These are phyloP conservation scores for Pterocarpus macrocarpus DNA, from an alignment of 306 rosid genomes.

Conservation along the genomic window DNA sequence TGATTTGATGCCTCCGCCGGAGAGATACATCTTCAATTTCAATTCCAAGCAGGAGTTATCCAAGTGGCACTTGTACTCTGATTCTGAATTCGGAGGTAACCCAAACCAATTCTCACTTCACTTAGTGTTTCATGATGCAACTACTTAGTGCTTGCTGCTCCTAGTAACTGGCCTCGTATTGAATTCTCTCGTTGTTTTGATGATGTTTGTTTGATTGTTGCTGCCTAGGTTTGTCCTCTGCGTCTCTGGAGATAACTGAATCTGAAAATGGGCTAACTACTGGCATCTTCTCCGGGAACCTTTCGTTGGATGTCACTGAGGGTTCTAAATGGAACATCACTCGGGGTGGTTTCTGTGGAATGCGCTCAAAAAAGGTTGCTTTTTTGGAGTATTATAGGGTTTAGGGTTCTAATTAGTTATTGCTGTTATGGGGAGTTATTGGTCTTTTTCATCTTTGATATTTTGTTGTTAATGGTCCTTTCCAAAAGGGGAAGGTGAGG, in stretches of 20 bases:
- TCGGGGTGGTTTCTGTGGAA: conserved; percentile 92
- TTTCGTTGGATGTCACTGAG: conserved; percentile 72
- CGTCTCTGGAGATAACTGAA: conserved; percentile 84
- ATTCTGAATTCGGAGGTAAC: conserved; percentile 89
- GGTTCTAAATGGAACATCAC: conserved; percentile 73
- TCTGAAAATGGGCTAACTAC: conserved; percentile 60
- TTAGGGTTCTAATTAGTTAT: not conserved
- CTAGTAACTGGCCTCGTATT: too few relatives aligned
- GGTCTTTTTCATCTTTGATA: not conserved
- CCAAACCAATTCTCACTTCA: not conserved
- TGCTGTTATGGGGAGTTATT: not conserved
- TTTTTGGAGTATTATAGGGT: not conserved
- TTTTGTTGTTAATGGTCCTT: not conserved
- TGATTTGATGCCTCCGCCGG: conserved; percentile 89
- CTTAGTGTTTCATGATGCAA: too few relatives aligned
- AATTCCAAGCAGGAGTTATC: conserved; percentile 78
- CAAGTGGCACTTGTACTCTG: conserved; percentile 95
- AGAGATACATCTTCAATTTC: conserved; percentile 82
- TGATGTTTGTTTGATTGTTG: too few relatives aligned
- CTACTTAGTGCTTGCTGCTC: too few relatives aligned
- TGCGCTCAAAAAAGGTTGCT: conserved; percentile 90
- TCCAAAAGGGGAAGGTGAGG: not conserved
- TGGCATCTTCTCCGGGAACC: conserved; percentile 90
- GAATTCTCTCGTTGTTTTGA: conserved; percentile 9
- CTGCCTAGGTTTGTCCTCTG: conserved; percentile 81